Percentiles rank a stretch among this genome's conserved stretches.
Conservation (phyloP, 345 rosid species). For the Moricandia arvensis region DNA sequence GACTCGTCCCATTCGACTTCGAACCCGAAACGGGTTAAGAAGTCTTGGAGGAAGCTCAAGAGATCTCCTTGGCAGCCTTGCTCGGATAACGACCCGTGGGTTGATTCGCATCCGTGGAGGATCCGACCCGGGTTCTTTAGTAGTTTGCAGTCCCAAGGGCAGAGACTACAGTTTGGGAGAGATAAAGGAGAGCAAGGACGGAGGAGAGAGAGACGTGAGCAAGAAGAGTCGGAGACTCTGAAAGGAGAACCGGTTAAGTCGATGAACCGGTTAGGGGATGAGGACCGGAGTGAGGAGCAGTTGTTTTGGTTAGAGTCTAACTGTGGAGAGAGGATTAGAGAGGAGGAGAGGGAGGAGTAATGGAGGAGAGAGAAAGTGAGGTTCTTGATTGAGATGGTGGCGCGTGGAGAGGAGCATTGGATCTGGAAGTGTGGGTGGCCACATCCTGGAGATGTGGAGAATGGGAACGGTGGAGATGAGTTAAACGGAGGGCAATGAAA, state of each 20-base stretch:
- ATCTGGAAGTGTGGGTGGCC: conserved; percentile 82
- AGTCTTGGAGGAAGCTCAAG: conserved; percentile 46
- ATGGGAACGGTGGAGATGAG: conserved; percentile 63
- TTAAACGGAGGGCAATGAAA: conserved; percentile 70
- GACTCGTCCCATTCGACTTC: conserved; percentile 68
- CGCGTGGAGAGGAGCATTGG: conserved; percentile 62
- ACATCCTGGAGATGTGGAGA: conserved; percentile 66
- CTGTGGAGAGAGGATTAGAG: conserved; percentile 38
- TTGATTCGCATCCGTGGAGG: conserved; percentile 57
- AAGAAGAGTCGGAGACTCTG: conserved; percentile 65
- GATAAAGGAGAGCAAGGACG: conserved; percentile 54
- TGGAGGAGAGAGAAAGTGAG: conserved; percentile 56
- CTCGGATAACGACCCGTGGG: conserved; percentile 39
- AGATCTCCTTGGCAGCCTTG: conserved; percentile 70
- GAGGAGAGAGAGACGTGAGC: conserved; percentile 69
- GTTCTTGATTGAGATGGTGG: conserved; percentile 62
- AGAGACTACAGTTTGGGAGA: conserved; percentile 60
- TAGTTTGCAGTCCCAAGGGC: conserved; percentile 62
- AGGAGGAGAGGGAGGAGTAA: conserved; percentile 52
- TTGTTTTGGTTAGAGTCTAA: not conserved
- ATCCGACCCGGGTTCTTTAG: conserved; percentile 56
- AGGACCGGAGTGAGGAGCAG: conserved; percentile 39
- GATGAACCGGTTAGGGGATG: conserved; percentile 47
- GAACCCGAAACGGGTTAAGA: conserved; percentile 51
- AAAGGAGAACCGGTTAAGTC: conserved; percentile 69